Evolutionary conservation across 257 asterid species (phyloP).

Genomic region (Asclepias syriaca): DNA sequence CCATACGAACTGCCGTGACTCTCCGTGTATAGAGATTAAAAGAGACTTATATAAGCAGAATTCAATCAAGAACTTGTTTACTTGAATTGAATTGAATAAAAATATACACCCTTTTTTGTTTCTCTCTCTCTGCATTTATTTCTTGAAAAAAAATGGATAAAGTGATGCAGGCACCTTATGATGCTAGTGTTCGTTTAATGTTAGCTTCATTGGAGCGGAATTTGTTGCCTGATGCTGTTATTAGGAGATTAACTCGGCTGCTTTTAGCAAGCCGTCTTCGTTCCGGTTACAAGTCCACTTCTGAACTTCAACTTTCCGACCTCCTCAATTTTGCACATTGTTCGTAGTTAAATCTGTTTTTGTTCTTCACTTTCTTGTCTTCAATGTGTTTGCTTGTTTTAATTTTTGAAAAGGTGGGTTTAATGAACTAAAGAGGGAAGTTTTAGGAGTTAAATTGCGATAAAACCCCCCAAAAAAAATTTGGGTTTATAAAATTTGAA

Average conservation of each 20-base stretch:
- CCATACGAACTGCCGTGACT: too few species aligned
- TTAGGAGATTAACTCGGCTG: conserved; percentile 71
- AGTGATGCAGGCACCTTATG: conserved; percentile 54
- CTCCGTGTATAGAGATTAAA: too few species aligned
- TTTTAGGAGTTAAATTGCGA: not conserved
- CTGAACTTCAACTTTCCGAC: conserved; percentile 53
- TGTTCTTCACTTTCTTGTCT: not conserved
- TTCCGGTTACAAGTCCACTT: conserved; percentile 56
- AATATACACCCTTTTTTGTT: too few species aligned
- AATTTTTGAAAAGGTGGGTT: not conserved
- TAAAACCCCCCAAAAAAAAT: too few species aligned
- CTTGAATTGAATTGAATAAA: not conserved
- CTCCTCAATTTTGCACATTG: conserved; percentile 59
- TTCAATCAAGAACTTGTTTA: not conserved
- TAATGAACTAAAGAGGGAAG: not conserved
- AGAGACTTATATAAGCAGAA: not conserved
- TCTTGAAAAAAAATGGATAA: conserved; percentile 23
- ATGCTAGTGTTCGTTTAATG: conserved; percentile 64
- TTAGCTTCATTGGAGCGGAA: conserved; percentile 72
- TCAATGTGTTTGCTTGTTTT: not conserved
- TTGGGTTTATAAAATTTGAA: not conserved
- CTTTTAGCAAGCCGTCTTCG: conserved; percentile 78
- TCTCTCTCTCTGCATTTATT: not conserved
- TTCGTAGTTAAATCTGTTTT: not conserved
- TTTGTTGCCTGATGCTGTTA: conserved; percentile 72